Conservation (phyloP, 202 grass and related monocot species). For the Miscanthus sacchariflorus region DNA sequence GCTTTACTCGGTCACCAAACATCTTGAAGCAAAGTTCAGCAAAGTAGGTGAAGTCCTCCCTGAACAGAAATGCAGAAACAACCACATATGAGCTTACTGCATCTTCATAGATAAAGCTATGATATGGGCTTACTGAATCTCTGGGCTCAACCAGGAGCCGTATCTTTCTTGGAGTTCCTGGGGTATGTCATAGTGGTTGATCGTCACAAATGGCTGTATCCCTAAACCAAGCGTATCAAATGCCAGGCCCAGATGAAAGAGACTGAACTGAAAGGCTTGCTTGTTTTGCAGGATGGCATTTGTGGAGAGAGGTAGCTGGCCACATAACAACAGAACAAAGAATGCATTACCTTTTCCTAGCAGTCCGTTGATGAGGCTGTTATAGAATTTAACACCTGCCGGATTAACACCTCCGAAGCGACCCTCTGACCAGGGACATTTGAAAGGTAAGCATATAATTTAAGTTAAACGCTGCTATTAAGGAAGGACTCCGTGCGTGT, state of each 20-base stretch:
- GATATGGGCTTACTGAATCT: constrained; percentile 57
- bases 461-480: background rate
- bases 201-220: constrained; percentile 76
- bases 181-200: constrained; percentile 66
- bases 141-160: constrained; percentile 54
- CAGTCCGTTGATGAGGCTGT: constrained; percentile 54
- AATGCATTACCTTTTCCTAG: constrained; percentile 53
- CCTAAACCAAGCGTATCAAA: constrained; percentile 29
- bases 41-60: constrained; percentile 51
- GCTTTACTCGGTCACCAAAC: constrained; percentile 62
- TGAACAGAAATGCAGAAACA: constrained; percentile 38
- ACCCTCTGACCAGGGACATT: constrained; percentile 44
- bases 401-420: constrained; percentile 53
- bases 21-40: constrained; percentile 55
- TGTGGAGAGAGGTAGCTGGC: background rate
- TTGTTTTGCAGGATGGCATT: background rate
- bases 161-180: constrained; percentile 65
- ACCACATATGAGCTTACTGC: background rate
- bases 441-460: background rate
- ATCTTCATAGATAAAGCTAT: background rate
- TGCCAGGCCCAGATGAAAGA: constrained; percentile 35
- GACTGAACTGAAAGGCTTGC: background rate
- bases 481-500: background rate
- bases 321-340: background rate
- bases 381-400: constrained; percentile 58